A percentile compares a stretch with the other conserved stretches of the same genome.
phyloP scores from a whole-genome alignment of 1,284 basidiomycete genomes.

The Butyriboletus appendiculatus region DNA sequence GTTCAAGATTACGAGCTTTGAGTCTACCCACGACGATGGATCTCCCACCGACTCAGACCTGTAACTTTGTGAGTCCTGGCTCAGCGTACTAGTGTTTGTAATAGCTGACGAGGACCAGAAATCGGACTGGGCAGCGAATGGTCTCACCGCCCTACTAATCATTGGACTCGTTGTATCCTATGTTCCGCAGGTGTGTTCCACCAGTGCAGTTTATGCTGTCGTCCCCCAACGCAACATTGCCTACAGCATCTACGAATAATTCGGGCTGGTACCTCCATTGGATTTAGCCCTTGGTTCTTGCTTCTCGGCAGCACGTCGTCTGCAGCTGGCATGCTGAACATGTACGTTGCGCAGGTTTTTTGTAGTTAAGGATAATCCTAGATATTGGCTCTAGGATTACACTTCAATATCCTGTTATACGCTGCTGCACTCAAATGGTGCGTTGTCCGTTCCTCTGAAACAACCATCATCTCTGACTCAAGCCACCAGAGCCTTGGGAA shows the following conservation, averaged over 20 bases:
- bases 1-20: too few species aligned
- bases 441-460: conserved; percentile 31
- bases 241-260: conserved; percentile 75
- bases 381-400: conserved; percentile 54
- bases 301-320: conserved; percentile 88
- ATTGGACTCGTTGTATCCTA: conserved; percentile 86
- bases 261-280: conserved; percentile 75
- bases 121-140: conserved; percentile 74
- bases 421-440: conserved; percentile 80
- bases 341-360: conserved; percentile 45
- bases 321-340: conserved; percentile 80
- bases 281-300: conserved; percentile 93
- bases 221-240: not conserved
- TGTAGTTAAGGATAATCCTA: not conserved
- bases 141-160: conserved; percentile 77
- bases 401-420: conserved; percentile 86
- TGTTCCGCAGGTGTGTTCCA: conserved; percentile 71
- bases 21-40: conserved; percentile 13
- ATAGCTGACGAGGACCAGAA: conserved; percentile 41
- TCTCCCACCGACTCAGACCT: not conserved
- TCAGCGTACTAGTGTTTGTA: not conserved
- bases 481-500: conserved; percentile 57
- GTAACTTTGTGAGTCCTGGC: conserved; percentile 20
- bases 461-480: not conserved
- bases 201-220: not conserved